Evolutionary conservation across 306 rosid species (phyloP).

Genomic region (Trifolium fragiferum): DNA sequence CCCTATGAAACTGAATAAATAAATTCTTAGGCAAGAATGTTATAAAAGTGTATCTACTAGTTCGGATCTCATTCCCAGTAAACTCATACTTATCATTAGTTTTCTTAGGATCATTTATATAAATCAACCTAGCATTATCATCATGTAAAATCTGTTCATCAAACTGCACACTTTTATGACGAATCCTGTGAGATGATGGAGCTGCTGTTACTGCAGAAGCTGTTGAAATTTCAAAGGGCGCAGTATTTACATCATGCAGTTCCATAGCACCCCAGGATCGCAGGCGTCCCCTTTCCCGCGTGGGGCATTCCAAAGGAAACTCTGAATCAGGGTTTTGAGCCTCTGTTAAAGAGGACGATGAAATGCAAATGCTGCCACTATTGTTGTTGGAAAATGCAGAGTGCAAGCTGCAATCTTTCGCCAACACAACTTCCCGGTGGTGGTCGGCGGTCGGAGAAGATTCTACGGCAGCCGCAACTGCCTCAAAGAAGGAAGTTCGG

Average conservation of each 20-base stretch:
- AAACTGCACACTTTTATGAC: constrained; percentile 68
- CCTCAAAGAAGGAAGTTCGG: background rate
- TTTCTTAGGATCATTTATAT: constrained; percentile 74
- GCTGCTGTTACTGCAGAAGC: constrained; percentile 18
- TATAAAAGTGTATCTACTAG: constrained; percentile 79
- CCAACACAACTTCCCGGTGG: constrained; percentile 26
- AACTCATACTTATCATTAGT: constrained; percentile 92
- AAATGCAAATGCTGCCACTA: background rate
- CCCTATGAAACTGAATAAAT: constrained; percentile 91
- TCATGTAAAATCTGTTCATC: constrained; percentile 63
- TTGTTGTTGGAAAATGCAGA: constrained; percentile 25
- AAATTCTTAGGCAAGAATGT: constrained; percentile 92
- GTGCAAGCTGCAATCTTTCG: constrained; percentile 44
- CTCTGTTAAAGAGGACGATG: constrained; percentile 30
- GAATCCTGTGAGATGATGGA: constrained; percentile 51
- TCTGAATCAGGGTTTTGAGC: constrained; percentile 41
- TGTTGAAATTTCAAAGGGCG: constrained; percentile 59
- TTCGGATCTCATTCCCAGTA: constrained; percentile 83
- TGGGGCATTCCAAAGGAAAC: constrained; percentile 69
- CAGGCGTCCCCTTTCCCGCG: constrained; percentile 51
- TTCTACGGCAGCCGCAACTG: background rate
- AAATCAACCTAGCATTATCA: constrained; percentile 75
- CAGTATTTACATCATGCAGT: constrained; percentile 50
- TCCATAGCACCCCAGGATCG: constrained; percentile 82
- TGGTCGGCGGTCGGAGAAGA: constrained; percentile 20